Evolutionary conservation across 2,329 filamentous ascomycete species (phyloP), one percentile per base, ranked within the genome.

Genomic region (Colletotrichum gigasporum): DNA sequence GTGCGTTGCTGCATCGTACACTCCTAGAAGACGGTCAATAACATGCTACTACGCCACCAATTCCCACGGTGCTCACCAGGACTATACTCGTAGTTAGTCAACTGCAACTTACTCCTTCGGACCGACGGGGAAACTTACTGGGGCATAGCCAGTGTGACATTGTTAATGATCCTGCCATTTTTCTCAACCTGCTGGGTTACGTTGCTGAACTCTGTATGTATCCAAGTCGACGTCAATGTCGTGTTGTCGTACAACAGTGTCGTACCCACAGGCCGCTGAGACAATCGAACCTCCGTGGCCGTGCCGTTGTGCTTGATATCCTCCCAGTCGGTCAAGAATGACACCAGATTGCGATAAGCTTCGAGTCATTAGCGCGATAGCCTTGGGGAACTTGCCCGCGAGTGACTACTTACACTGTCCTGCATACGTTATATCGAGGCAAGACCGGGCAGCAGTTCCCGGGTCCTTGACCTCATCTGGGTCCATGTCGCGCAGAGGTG

Each of bases 121-220:
- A n/a, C n/a, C n/a, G n/a, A n/a, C n/a, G n/a, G n/a, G n/a, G n/a
- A n/a, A n/a, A n/a, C n/a, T n/a, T n/a, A n/a, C n/a, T 96, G 92
- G 0, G 92, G 92, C 84, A 94, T 90, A 0, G 91, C 91, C 68
- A 94, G 82, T 0, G 90, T 91, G 24, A 93, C 87, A 67, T 94
- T 94, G 72, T 94, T 92, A 70, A 95, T 79, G 35, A 91, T 82
- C 24, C 91, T 82, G 0, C 79, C 76, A 55, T 86, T 74, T 10
- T 80, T 72, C 4, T 80, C 72, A 4, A 83, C 90, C 0, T 81
- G 77, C 3, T 78, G 74, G 0, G 81, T 80, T 16, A 88, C 83
- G 58, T 92, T 80, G 32, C 82, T 76, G 8, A 82, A 77, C 2
- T 83, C 70, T 0, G 76, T 79, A 60, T 91, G 83, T 35, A 94